These are phyloP conservation scores for Boletellus emodensis DNA, from an alignment of 768 basidiomycete species.

Conservation along the genomic window DNA sequence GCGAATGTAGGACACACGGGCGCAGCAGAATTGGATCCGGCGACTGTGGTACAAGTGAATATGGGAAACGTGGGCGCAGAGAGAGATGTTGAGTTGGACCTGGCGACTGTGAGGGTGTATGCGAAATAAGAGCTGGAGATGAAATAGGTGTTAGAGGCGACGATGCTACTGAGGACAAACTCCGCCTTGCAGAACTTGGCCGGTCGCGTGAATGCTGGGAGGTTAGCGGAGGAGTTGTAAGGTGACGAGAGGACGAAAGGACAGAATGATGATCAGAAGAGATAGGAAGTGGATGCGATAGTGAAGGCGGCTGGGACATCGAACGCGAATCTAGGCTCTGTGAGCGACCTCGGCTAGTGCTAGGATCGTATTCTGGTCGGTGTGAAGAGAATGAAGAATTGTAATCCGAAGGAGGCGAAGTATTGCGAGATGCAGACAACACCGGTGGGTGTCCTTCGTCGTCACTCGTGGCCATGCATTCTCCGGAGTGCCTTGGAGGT, in stretches of 20 bases:
- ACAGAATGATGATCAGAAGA: conserved; percentile 11
- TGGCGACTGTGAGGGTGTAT: conserved; percentile 14
- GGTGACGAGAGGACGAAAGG: conserved; percentile 14
- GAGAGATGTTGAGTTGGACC: conserved; percentile 16
- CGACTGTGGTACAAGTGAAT: conserved; percentile 4
- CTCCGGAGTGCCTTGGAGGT: background rate
- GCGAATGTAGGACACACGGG: background rate
- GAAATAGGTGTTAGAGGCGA: conserved; percentile 24
- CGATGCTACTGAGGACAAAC: background rate
- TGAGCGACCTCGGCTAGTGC: background rate
- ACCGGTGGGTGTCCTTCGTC: background rate
- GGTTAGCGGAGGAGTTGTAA: conserved; percentile 17
- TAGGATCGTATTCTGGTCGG: background rate
- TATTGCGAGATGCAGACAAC: background rate
- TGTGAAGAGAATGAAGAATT: conserved; percentile 20
- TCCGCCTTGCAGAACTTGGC: background rate
- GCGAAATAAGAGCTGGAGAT: conserved; percentile 9
- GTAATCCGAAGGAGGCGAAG: conserved; percentile 9
- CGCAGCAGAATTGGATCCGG: conserved; percentile 11
- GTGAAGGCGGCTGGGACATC: background rate
- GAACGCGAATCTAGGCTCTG: conserved; percentile 1
- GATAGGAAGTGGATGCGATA: conserved; percentile 12
- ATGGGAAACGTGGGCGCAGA: background rate
- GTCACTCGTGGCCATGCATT: background rate
- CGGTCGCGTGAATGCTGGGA: conserved; percentile 9